Evolutionary conservation across 768 basidiomycete species (phyloP), one percentile per base, ranked within the genome.

Genomic region (Trametes maxima): DNA sequence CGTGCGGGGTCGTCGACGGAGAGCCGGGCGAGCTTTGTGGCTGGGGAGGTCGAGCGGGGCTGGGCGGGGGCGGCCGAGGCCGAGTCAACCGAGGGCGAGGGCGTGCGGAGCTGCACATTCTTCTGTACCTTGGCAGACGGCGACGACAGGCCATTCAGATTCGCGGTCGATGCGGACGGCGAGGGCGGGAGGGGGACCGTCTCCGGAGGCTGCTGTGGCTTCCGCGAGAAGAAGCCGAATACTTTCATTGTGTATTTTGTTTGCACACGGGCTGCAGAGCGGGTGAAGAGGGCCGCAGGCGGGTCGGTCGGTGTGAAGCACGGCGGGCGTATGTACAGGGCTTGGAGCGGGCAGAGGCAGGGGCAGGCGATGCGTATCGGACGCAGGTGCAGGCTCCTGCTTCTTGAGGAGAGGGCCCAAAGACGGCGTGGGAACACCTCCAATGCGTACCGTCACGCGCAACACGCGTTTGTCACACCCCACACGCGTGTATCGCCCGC

Each of bases 71-170:
- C 64, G 3, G 68, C 67, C 25, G 65, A 65, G 5, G 66, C 72
- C n/a, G 75, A 78, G 36, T 72, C 67, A 36, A 79, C 69, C 17
- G 84, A 85, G 0, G 85, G 81, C 0, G 84, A 80, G 0, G 83
- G 82, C 1, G 85, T 86, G 16, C 83, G 81, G 12, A 82, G 76
- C 68, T 83, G 82, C 7, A 65, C 44, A 43, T 46, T 60, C 58
- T 60, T 60, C 51, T 59, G 64, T 36, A 49, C 54, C 47, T 52
- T 59, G 14, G 36, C 35, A 2, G 50, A 47, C 17, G 67, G 62
- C 40, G 60, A 62, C 22, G n/a, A n/a, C n/a, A n/a, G n/a, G n/a
- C n/a, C n/a, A n/a, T n/a, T n/a, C n/a, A 24, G 57, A 19, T 47
- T 55, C 14, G 43, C 21, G n/a, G 61, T 46, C n/a, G 65, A 63